Evolutionary conservation across 345 rosid genomes (phyloP), one percentile per base, ranked within the genome.

Genomic region (Boechera divaricarpa): DNA sequence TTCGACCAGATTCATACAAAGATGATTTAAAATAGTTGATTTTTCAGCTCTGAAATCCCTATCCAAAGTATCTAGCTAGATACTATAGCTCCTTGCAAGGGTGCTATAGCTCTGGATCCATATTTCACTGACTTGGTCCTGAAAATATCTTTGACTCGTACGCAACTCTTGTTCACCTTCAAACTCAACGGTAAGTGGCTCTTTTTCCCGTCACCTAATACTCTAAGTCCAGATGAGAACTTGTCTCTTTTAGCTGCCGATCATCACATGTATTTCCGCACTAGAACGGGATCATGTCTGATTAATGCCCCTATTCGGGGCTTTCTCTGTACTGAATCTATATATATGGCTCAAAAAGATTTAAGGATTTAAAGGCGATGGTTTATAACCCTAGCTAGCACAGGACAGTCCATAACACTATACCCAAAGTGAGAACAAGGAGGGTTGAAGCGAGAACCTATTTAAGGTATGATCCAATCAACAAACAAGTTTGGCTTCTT

Each of bases 371-470:
- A 33, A 33, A 58, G 24, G 12, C 42, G 39, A n/a, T 8, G 4
- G 33, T 58, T 15, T 35, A 36, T 58, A 58, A 58, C 26, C 63
- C 63, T 58, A 58, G 26, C 63, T 21, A 21, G 24, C 24, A 33
- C 63, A 58, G 6, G 42, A 58, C 26, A 58, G 26, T n/a, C 11
- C 7, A 33, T 58, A 33, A 4, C 63, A 33, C 33, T 58, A 33
- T 21, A 21, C 44, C 58, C 3, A 28, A 5, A 53, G 13, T 26
- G 31, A 10, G n/a, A 24, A 11, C 33, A 26, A 53, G 13, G 58
- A 53, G 32, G 15, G 4, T 2, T 21, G 6, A 26, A 10, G 58
- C 24, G 6, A 53, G 7, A 53, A 10, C 13, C 33, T 12, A 53
- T 53, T 53, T 53, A 10, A 15, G 58, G 15, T 53, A 24, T 53